phyloP scores from a whole-genome alignment of 2,329 filamentous ascomycete genomes.

The Fusarium sp. region DNA sequence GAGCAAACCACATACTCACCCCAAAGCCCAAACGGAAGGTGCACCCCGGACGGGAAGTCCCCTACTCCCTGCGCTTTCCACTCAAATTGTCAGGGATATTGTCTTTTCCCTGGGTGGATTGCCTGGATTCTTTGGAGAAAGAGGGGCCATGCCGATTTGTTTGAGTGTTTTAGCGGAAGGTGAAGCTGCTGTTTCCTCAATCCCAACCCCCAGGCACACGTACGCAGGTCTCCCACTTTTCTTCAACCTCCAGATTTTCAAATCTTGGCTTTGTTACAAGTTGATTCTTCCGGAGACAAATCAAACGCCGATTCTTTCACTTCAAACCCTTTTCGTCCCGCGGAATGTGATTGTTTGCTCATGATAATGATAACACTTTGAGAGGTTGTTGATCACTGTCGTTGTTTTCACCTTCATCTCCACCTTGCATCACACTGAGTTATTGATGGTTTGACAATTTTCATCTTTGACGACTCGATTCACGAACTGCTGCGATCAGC shows the following conservation, averaged over 20 bases:
- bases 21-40: slow-evolving; percentile 22
- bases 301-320: neutral
- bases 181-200: neutral
- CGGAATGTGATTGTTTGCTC: slow-evolving; percentile 21
- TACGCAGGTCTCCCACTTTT: slow-evolving; percentile 11
- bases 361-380: slow-evolving; percentile 5
- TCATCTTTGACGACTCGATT: neutral
- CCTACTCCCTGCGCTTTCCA: slow-evolving; percentile 24
- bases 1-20: neutral
- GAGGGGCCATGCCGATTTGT: slow-evolving; percentile 9
- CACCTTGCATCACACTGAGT: slow-evolving; percentile 15
- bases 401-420: slow-evolving; percentile 1
- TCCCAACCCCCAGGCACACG: slow-evolving; percentile 27
- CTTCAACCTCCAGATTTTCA: slow-evolving; percentile 30
- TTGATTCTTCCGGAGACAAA: neutral
- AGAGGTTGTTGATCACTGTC: slow-evolving; percentile 20
- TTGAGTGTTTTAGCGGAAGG: slow-evolving; percentile 22
- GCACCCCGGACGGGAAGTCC: slow-evolving; percentile 21
- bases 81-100: slow-evolving; percentile 15
- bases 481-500: neutral
- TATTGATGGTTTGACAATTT: slow-evolving; percentile 19
- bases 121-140: slow-evolving; percentile 30
- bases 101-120: slow-evolving; percentile 6
- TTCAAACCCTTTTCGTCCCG: neutral
- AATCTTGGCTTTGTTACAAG: slow-evolving; percentile 5